Conservation (phyloP, 2,329 filamentous ascomycete species). For the Fonsecaea erecta region DNA sequence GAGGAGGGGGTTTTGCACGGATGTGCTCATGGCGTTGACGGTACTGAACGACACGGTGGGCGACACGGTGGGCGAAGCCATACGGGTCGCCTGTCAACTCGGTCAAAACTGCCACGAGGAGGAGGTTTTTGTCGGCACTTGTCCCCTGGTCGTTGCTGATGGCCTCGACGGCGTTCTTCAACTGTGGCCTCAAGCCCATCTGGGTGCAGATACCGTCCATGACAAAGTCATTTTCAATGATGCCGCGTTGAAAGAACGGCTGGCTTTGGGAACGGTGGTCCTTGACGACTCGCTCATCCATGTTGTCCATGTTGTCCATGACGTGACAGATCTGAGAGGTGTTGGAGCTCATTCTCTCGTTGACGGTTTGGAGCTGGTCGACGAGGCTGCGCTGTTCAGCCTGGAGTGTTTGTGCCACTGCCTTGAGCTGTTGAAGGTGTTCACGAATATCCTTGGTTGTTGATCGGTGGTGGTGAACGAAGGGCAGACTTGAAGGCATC, state of each 20-base stretch:
- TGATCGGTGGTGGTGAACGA: not conserved
- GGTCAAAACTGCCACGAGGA: constrained; percentile 23
- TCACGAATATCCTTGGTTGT: constrained; percentile 16
- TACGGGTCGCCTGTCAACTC: constrained; percentile 26
- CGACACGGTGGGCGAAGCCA: constrained; percentile 20
- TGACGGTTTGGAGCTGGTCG: constrained; percentile 1
- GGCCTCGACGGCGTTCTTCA: constrained; percentile 24
- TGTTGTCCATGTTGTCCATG: constrained; percentile 18
- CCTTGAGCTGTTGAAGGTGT: constrained; percentile 11
- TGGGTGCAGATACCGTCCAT: constrained; percentile 25
- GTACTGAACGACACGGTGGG: constrained; percentile 16
- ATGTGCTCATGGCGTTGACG: not conserved
- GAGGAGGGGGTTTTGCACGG: not conserved
- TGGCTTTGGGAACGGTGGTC: constrained; percentile 18
- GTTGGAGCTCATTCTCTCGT: constrained; percentile 17
- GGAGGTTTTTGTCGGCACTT: constrained; percentile 9
- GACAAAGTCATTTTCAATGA: constrained; percentile 19
- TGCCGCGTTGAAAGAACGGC: constrained; percentile 8
- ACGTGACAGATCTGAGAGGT: constrained; percentile 18
- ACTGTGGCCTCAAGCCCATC: constrained; percentile 12
- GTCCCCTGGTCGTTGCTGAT: constrained; percentile 18
- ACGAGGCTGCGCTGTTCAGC: constrained; percentile 4
- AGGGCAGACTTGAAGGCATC: constrained; percentile 1
- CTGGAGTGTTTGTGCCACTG: not conserved
- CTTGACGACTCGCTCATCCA: constrained; percentile 9